Conservation (phyloP, 2,329 filamentous ascomycete genomes). For the Metarhizium anisopliae region DNA sequence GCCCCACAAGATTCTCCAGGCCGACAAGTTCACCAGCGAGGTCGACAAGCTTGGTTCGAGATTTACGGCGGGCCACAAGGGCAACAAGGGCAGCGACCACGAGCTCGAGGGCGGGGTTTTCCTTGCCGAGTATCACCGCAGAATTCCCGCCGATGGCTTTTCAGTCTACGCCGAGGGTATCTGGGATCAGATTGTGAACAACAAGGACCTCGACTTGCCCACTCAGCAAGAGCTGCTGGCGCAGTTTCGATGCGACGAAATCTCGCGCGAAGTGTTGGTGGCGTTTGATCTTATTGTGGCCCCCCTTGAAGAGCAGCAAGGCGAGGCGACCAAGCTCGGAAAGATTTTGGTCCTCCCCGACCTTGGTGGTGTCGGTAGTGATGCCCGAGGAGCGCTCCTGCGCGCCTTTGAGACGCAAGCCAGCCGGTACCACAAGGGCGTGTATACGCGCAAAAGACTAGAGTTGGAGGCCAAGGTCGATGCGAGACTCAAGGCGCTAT, state of each 20-base stretch:
- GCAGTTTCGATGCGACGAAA: constrained; percentile 97
- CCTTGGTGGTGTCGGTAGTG: constrained; percentile 64
- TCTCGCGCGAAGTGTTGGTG: constrained; percentile 77
- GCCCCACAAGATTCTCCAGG: constrained; percentile 93
- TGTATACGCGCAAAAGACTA: constrained; percentile 75
- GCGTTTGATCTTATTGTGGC: constrained; percentile 73
- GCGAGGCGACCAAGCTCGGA: constrained; percentile 64
- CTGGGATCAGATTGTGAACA: constrained; percentile 98
- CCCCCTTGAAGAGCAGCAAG: constrained; percentile 81
- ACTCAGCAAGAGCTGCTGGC: constrained; percentile 95
- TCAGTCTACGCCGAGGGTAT: constrained; percentile 86
- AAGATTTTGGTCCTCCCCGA: constrained; percentile 63
- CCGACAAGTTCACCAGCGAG: constrained; percentile 78
- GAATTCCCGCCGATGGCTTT: constrained; percentile 96
- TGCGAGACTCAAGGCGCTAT: constrained; percentile 76
- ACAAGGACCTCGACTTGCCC: constrained; percentile 93
- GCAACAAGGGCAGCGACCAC: constrained; percentile 60
- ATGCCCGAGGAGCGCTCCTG: constrained; percentile 62
- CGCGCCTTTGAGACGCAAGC: constrained; percentile 85
- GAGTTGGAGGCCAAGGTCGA: constrained; percentile 87
- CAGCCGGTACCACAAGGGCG: constrained; percentile 91
- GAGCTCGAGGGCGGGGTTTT: constrained; percentile 74
- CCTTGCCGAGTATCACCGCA: constrained; percentile 85
- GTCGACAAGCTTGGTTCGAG: constrained; percentile 70
- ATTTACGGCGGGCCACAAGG: constrained; percentile 74